Percentiles rank a stretch among this genome's conserved stretches.
Conservation (phyloP, 768 basidiomycete genomes). For the Asterophora parasitica region DNA sequence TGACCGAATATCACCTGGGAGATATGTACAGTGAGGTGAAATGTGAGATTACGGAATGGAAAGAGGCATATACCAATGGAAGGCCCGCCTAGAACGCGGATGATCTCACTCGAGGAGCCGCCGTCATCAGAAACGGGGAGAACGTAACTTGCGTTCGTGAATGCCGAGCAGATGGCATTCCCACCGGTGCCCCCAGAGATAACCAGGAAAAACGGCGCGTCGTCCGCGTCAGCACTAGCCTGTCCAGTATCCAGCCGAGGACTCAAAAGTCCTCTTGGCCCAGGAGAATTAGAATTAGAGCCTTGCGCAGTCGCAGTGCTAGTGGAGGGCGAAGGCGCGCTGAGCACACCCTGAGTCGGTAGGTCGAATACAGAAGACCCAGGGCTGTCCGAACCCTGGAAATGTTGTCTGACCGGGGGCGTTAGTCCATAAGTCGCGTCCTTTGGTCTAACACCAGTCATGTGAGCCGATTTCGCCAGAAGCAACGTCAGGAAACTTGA, state of each 20-base stretch:
- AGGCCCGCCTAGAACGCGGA: conserved; percentile 83
- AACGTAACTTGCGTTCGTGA: conserved; percentile 73
- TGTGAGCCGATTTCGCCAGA: conserved; percentile 4
- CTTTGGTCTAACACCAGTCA: conserved; percentile 7
- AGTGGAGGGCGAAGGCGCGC: too few relatives aligned
- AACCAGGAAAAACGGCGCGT: conserved; percentile 54
- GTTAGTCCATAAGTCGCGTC: conserved; percentile 12
- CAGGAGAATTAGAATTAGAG: conserved; percentile 4
- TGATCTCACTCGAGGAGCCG: conserved; percentile 92
- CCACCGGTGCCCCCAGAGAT: conserved; percentile 95
- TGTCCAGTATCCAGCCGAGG: conserved; percentile 2
- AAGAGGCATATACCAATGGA: conserved; percentile 55
- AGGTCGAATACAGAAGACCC: conserved; percentile 75
- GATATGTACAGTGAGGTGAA: not conserved
- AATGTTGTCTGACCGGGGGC: conserved; percentile 8
- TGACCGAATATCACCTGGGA: conserved; percentile 80
- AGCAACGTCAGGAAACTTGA: not conserved
- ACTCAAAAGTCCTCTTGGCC: not conserved
- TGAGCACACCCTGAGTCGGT: conserved; percentile 37
- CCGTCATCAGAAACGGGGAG: conserved; percentile 95
- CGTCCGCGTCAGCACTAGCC: not conserved
- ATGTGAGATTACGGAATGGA: not conserved
- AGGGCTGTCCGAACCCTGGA: conserved; percentile 42
- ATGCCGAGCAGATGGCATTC: conserved; percentile 86
- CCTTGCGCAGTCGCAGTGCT: not conserved